These are phyloP conservation scores for Forsythia suspensa DNA, from an alignment of 257 asterid species.

Conservation along the genomic window DNA sequence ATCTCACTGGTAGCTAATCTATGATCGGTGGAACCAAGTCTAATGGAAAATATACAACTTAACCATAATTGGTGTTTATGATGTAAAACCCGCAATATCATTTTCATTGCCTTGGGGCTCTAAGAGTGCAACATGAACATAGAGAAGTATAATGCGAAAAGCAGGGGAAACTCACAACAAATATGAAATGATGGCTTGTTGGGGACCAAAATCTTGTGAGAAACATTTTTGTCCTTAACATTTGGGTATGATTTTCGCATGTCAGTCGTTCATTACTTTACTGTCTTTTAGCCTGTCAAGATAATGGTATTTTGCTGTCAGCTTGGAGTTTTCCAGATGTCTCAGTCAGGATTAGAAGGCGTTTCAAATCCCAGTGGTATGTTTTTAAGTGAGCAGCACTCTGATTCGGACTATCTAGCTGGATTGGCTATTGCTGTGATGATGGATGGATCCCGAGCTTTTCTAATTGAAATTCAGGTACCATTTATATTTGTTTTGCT, in stretches of 20 bases:
- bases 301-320: conserved; percentile 36
- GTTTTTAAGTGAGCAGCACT: conserved; percentile 73
- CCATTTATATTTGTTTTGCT: neutral
- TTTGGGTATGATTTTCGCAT: neutral
- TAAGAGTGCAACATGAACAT: conserved; percentile 10
- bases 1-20: neutral
- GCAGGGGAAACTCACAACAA: conserved; percentile 8
- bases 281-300: conserved; percentile 17
- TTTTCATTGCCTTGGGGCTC: neutral
- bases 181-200: conserved; percentile 3
- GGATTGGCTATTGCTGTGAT: conserved; percentile 90
- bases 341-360: conserved; percentile 69
- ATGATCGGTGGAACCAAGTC: neutral
- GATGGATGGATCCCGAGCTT: conserved; percentile 90
- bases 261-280: conserved; percentile 8
- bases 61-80: neutral
- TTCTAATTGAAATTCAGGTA: conserved; percentile 88
- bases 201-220: conserved; percentile 12
- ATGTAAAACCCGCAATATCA: neutral
- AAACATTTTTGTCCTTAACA: conserved; percentile 11
- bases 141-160: neutral
- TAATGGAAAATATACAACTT: neutral
- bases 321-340: conserved; percentile 96
- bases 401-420: conserved; percentile 78
- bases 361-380: conserved; percentile 86